phyloP scores from a whole-genome alignment of 2,329 filamentous ascomycete species.

The Talaromyces sp. region DNA sequence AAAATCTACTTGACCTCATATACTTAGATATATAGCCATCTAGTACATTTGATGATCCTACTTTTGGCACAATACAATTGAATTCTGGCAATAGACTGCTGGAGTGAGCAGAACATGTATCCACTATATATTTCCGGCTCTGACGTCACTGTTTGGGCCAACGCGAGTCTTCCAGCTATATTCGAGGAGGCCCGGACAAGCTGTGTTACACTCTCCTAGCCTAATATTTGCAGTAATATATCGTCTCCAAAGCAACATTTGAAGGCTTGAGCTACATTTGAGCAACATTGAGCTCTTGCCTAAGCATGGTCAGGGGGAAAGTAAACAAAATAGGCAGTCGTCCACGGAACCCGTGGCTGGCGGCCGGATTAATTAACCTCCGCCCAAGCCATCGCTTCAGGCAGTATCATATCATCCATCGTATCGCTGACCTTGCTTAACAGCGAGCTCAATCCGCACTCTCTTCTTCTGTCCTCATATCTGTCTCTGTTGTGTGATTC shows the following conservation, averaged over 20 bases:
- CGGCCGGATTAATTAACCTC: constrained; percentile 5
- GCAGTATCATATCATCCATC: background rate
- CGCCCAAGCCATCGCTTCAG: background rate
- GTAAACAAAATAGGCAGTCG: background rate
- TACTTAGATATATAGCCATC: too few species aligned
- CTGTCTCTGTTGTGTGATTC: background rate
- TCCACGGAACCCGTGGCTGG: background rate
- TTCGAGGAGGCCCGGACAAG: background rate
- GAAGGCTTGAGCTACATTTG: too few species aligned
- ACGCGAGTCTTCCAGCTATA: background rate
- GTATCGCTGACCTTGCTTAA: background rate
- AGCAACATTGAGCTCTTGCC: too few species aligned
- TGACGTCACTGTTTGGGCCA: background rate
- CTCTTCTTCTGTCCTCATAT: background rate
- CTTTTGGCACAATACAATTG: too few species aligned
- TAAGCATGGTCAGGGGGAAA: background rate
- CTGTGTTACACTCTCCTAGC: background rate
- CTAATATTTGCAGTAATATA: too few species aligned
- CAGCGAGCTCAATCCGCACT: background rate
- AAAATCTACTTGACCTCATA: too few species aligned
- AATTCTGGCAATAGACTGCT: too few species aligned
- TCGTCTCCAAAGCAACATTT: too few species aligned
- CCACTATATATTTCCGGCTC: background rate
- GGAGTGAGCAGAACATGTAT: too few species aligned
- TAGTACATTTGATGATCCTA: too few species aligned